A percentile compares a stretch with the other conserved stretches of the same genome.
Evolutionary conservation across 441 rosid genomes (phyloP).

Genomic region (Euphorbia celastroides): DNA sequence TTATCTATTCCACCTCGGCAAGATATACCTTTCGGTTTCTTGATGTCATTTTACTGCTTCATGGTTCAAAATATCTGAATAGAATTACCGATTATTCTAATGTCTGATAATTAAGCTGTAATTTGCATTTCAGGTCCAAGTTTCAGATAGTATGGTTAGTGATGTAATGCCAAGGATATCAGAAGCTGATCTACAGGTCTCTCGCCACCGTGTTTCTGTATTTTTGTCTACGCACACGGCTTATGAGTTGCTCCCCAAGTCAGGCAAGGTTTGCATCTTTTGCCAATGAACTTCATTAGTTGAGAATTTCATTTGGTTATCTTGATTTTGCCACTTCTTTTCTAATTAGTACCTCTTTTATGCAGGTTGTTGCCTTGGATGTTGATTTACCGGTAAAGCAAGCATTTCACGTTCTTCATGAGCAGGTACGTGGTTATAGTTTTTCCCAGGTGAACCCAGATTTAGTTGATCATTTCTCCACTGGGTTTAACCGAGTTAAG

Average conservation of each 20-base stretch:
- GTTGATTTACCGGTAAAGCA: slow-evolving; percentile 60
- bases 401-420: slow-evolving; percentile 58
- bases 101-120: neutral
- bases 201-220: slow-evolving; percentile 47
- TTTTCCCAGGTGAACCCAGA: neutral
- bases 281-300: slow-evolving; percentile 11
- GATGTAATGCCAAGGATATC: slow-evolving; percentile 39
- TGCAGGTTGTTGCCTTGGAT: slow-evolving; percentile 59
- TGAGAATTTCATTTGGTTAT: neutral
- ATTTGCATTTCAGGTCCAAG: slow-evolving; percentile 22
- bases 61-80: neutral
- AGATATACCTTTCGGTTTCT: neutral
- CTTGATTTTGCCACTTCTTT: neutral
- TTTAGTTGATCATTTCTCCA: neutral
- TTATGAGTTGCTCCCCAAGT: slow-evolving; percentile 61
- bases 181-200: slow-evolving; percentile 42
- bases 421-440: slow-evolving; percentile 40
- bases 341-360: slow-evolving; percentile 6
- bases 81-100: neutral
- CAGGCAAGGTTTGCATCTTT: slow-evolving; percentile 62
- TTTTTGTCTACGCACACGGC: slow-evolving; percentile 48
- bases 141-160: slow-evolving; percentile 36
- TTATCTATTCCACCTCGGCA: neutral
- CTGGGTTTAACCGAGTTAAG: slow-evolving; percentile 21
- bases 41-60: neutral